These are phyloP conservation scores for Batrachochytrium dendrobatidis DNA, from an alignment of 371 early-diverging fungal species.

Conservation along the genomic window DNA sequence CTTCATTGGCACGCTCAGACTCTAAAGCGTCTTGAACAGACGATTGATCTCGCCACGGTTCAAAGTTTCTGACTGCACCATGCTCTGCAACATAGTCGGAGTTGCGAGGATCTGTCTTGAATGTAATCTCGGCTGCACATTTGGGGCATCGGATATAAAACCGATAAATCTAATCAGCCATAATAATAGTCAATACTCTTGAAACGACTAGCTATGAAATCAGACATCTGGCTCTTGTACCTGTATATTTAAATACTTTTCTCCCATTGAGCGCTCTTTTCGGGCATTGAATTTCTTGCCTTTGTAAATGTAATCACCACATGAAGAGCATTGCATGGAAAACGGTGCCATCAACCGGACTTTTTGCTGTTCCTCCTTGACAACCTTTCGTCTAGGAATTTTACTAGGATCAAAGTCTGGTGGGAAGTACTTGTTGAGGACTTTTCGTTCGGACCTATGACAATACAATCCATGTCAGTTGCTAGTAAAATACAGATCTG, in stretches of 20 bases:
- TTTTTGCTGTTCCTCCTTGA: slow-evolving; percentile 78
- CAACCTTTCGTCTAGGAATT: slow-evolving; percentile 65
- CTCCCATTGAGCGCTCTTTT: slow-evolving; percentile 64
- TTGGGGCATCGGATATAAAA: slow-evolving; percentile 95
- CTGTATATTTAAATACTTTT: slow-evolving; percentile 64
- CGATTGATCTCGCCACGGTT: slow-evolving; percentile 83
- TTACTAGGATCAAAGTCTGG: slow-evolving; percentile 87
- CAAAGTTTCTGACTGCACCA: slow-evolving; percentile 92
- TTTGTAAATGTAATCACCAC: slow-evolving; percentile 93
- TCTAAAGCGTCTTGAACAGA: slow-evolving; percentile 43
- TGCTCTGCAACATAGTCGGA: slow-evolving; percentile 91
- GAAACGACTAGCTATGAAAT: background rate
- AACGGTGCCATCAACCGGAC: slow-evolving; percentile 97
- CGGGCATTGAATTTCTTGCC: slow-evolving; percentile 96
- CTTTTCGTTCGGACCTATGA: slow-evolving; percentile 60
- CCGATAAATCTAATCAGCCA: slow-evolving; percentile 64
- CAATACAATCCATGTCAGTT: no score
- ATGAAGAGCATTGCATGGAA: slow-evolving; percentile 92
- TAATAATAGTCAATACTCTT: background rate
- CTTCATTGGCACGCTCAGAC: slow-evolving; percentile 59
- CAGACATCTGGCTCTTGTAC: slow-evolving; percentile 2
- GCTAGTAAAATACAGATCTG: no score
- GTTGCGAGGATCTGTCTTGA: slow-evolving; percentile 96
- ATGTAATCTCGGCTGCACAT: slow-evolving; percentile 93
- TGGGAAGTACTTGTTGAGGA: slow-evolving; percentile 88